Evolutionary conservation across 2,329 filamentous ascomycete genomes (phyloP).

Genomic region (Penicillium sp.): DNA sequence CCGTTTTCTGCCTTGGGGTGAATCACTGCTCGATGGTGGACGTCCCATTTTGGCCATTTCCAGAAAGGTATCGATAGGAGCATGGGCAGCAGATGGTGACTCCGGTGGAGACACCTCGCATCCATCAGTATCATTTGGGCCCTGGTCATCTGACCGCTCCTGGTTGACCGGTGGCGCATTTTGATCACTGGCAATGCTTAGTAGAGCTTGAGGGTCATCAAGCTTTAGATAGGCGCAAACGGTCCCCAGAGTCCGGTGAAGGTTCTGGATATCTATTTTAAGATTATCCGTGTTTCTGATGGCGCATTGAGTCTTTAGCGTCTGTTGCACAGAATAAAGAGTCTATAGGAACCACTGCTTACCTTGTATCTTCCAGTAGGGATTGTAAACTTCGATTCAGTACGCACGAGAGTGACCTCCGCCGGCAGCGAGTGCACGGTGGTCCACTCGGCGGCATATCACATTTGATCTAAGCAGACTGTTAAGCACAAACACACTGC

Average conservation of each 20-base stretch:
- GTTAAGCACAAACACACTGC: neutral
- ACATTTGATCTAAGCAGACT: constrained; percentile 37
- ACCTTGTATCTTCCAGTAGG: constrained; percentile 42
- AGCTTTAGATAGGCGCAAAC: constrained; percentile 34
- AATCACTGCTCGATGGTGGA: constrained; percentile 25
- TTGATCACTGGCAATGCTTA: constrained; percentile 7
- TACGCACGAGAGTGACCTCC: constrained; percentile 44
- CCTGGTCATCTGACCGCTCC: neutral
- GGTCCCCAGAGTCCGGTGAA: constrained; percentile 25
- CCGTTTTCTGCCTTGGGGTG: constrained; percentile 23
- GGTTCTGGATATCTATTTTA: constrained; percentile 26
- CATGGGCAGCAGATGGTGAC: constrained; percentile 31
- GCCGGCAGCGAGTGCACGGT: constrained; percentile 45
- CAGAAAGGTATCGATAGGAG: constrained; percentile 34
- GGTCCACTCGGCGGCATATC: constrained; percentile 44
- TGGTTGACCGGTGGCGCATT: neutral
- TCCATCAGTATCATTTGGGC: constrained; percentile 29
- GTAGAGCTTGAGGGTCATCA: constrained; percentile 19
- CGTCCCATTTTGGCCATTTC: constrained; percentile 33
- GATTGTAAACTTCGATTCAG: constrained; percentile 45
- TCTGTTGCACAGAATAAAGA: neutral
- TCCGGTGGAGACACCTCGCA: constrained; percentile 33
- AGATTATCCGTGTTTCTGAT: constrained; percentile 28
- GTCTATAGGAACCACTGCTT: neutral
- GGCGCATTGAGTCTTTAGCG: neutral